A percentile compares a stretch with the other conserved stretches of the same genome.
phyloP scores from a whole-genome alignment of 768 basidiomycete species.

The Naganishia vishniacii region DNA sequence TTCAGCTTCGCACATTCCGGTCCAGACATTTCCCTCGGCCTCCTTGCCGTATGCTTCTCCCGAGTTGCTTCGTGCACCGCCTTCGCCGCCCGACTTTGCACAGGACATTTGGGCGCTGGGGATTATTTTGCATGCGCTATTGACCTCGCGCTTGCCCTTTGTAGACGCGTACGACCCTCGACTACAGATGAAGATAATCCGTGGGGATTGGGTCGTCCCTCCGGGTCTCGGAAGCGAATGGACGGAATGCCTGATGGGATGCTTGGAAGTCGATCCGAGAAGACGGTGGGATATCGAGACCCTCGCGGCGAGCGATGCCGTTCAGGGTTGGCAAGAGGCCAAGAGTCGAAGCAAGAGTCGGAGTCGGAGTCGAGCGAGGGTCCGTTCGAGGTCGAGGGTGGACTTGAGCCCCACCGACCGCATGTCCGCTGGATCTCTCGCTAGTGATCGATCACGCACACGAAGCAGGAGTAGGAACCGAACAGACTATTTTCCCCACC shows the following conservation, averaged over 20 bases:
- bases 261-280: constrained; percentile 61
- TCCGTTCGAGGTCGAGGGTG: not conserved
- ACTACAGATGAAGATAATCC: constrained; percentile 82
- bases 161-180: constrained; percentile 83
- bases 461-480: constrained; percentile 13
- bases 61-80: constrained; percentile 65
- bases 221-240: constrained; percentile 48
- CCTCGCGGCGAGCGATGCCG: constrained; percentile 61
- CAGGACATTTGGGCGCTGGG: constrained; percentile 97
- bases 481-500: constrained; percentile 1
- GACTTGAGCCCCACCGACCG: constrained; percentile 3
- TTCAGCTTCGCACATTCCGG: too few species aligned
- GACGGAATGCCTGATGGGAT: constrained; percentile 64
- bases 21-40: constrained; percentile 60
- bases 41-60: constrained; percentile 88
- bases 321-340: constrained; percentile 41
- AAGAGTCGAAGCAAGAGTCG: constrained; percentile 36
- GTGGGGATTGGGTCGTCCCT: constrained; percentile 57
- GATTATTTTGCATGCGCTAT: constrained; percentile 75
- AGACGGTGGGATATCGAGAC: constrained; percentile 73
- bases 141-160: constrained; percentile 82
- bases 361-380: constrained; percentile 22
- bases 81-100: constrained; percentile 54
- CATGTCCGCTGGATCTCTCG: not conserved
- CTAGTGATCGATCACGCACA: not conserved